Percentiles rank a stretch among this genome's conserved stretches.
phyloP scores from a whole-genome alignment of 495 filamentous ascomycete genomes.

The Penicillium turbatum region DNA sequence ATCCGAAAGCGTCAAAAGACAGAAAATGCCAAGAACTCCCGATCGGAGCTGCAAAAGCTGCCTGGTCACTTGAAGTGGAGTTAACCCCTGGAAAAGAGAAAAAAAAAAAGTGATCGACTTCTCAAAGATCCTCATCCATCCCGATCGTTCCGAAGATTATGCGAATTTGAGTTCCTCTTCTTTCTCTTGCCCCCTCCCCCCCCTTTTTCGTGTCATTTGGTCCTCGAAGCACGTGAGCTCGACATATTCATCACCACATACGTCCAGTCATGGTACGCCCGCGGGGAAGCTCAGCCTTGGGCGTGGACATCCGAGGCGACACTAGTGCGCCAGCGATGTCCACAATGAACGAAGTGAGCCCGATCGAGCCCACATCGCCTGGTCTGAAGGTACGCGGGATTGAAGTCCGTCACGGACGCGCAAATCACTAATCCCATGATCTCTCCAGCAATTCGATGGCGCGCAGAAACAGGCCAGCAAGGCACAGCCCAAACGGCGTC shows the following conservation, averaged over 20 bases:
- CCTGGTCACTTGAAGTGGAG: constrained; percentile 1
- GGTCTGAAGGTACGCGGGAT: constrained; percentile 37
- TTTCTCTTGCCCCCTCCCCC: too few relatives aligned
- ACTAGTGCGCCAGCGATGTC: constrained; percentile 50
- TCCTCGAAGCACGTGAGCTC: constrained; percentile 2
- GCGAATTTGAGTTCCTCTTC: background rate
- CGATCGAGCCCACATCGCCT: constrained; percentile 39
- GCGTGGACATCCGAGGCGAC: constrained; percentile 50
- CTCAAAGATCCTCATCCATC: background rate
- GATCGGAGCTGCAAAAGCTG: constrained; percentile 4
- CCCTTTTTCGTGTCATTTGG: background rate
- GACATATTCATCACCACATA: background rate
- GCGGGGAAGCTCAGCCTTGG: constrained; percentile 47
- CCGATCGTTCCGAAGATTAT: constrained; percentile 4
- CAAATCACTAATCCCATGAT: constrained; percentile 8
- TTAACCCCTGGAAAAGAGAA: constrained; percentile 6
- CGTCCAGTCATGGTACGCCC: constrained; percentile 36
- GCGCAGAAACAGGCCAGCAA: constrained; percentile 33
- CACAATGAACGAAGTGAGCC: constrained; percentile 47
- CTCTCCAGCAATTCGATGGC: constrained; percentile 19
- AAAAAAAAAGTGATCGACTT: background rate
- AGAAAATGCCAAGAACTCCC: constrained; percentile 6
- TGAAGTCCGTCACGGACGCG: background rate
- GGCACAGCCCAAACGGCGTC: constrained; percentile 46
- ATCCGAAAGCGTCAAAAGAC: background rate